phyloP scores from a whole-genome alignment of 805 yeast genomes.

The Zygosaccharomyces pseudorouxii region DNA sequence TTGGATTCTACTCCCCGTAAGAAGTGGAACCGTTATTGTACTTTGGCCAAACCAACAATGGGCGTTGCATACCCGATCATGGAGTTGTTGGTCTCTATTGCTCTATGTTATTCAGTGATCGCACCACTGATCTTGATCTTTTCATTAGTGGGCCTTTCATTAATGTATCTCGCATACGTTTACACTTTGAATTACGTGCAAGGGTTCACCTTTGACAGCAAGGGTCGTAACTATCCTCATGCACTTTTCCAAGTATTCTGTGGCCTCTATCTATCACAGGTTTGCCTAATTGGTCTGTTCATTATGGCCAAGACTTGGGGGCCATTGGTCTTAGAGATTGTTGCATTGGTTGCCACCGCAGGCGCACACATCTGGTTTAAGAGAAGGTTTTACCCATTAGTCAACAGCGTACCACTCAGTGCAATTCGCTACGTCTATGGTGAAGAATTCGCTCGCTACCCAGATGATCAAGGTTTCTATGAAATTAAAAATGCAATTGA shows the following conservation, averaged over 20 bases:
- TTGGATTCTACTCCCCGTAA: conserved; percentile 88
- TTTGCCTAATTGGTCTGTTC: conserved; percentile 65
- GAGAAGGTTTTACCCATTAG: conserved; percentile 54
- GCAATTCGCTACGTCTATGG: conserved; percentile 41
- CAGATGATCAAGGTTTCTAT: conserved; percentile 59
- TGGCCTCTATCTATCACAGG: conserved; percentile 65
- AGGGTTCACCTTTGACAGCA: conserved; percentile 54
- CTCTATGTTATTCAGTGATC: conserved; percentile 71
- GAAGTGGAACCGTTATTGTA: conserved; percentile 74
- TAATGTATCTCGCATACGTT: conserved; percentile 56
- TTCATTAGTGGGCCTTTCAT: conserved; percentile 51
- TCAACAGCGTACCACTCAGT: conserved; percentile 66
- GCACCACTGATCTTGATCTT: conserved; percentile 69
- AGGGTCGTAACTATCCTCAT: conserved; percentile 70
- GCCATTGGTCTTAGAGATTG: conserved; percentile 63
- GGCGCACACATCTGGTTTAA: conserved; percentile 55
- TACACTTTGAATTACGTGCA: conserved; percentile 62
- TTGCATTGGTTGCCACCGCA: conserved; percentile 55
- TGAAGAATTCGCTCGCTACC: conserved; percentile 45
- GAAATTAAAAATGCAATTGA: conserved; percentile 54
- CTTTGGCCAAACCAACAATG: conserved; percentile 65
- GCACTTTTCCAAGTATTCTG: conserved; percentile 70
- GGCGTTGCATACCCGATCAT: conserved; percentile 78
- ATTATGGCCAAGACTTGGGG: conserved; percentile 79
- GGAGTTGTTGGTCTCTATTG: conserved; percentile 69